Percentiles rank a stretch among this genome's conserved stretches.
These are phyloP conservation scores for Cercospora brassicicola DNA, from an alignment of 2,329 filamentous ascomycete species.

Conservation along the genomic window DNA sequence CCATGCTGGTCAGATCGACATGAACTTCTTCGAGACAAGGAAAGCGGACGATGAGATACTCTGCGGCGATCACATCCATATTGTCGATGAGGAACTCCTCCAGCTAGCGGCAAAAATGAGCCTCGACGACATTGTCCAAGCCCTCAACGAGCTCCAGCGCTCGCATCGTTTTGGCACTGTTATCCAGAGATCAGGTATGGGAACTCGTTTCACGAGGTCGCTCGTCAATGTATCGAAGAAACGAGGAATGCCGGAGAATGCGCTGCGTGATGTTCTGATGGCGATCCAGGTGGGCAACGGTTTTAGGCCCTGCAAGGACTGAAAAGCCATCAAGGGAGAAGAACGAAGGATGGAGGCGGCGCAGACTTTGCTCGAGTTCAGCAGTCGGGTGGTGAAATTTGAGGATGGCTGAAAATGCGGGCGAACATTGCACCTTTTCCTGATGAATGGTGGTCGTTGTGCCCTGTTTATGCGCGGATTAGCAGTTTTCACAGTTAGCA, in stretches of 20 bases:
- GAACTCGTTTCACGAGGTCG: background rate
- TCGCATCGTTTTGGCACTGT: background rate
- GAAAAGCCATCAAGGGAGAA: background rate
- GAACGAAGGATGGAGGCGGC: background rate
- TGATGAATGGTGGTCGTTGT: too few relatives aligned
- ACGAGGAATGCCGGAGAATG: background rate
- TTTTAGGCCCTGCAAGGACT: background rate
- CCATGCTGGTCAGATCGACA: background rate
- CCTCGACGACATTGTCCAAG: background rate
- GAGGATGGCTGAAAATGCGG: background rate
- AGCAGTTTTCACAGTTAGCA: too few relatives aligned
- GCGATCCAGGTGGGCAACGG: background rate
- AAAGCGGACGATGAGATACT: background rate
- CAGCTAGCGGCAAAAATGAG: background rate
- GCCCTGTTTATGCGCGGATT: too few relatives aligned
- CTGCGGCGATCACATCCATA: background rate
- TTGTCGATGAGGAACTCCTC: background rate
- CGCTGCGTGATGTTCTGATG: background rate
- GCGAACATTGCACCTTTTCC: too few relatives aligned
- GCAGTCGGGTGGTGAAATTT: background rate
- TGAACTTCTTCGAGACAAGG: background rate
- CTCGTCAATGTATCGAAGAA: background rate
- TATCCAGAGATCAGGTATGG: background rate
- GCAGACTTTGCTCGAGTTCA: background rate
- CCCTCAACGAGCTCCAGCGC: background rate